Evolutionary conservation across 805 yeast species (phyloP).

Genomic region (Spencermartinsiella europaea): DNA sequence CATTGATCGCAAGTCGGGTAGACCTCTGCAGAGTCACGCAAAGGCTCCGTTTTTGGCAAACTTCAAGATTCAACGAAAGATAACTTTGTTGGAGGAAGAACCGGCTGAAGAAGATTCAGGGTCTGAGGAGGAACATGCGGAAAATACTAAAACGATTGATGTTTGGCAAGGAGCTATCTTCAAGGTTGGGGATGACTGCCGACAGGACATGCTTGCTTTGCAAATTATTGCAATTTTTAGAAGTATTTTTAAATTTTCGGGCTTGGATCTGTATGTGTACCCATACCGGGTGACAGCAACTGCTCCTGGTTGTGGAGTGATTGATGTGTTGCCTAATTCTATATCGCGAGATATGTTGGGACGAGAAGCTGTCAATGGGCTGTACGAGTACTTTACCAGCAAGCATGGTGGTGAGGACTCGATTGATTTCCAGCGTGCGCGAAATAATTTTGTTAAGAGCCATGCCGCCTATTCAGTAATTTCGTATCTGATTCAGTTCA

Average conservation of each 20-base stretch:
- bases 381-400: slow-evolving; percentile 84
- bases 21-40: slow-evolving; percentile 95
- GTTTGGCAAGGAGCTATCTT: slow-evolving; percentile 94
- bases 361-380: slow-evolving; percentile 95
- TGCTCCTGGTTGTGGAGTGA: slow-evolving; percentile 98
- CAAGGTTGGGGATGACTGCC: slow-evolving; percentile 98
- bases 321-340: slow-evolving; percentile 94
- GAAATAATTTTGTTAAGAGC: slow-evolving; percentile 89
- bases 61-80: slow-evolving; percentile 69
- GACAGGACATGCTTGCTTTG: slow-evolving; percentile 92
- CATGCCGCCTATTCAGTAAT: slow-evolving; percentile 89
- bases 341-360: slow-evolving; percentile 98
- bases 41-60: slow-evolving; percentile 98
- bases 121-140: slow-evolving; percentile 10
- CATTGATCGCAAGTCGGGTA: slow-evolving; percentile 86
- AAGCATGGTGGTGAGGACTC: slow-evolving; percentile 95
- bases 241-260: slow-evolving; percentile 81
- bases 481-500: slow-evolving; percentile 84
- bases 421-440: slow-evolving; percentile 82
- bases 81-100: slow-evolving; percentile 33
- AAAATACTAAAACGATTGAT: slow-evolving; percentile 40
- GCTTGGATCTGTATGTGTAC: slow-evolving; percentile 84
- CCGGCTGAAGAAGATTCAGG: slow-evolving; percentile 25
- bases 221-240: slow-evolving; percentile 90
- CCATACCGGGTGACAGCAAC: slow-evolving; percentile 97